phyloP scores from a whole-genome alignment of 129 eudicot genomes.

The Artemisia argyi region DNA sequence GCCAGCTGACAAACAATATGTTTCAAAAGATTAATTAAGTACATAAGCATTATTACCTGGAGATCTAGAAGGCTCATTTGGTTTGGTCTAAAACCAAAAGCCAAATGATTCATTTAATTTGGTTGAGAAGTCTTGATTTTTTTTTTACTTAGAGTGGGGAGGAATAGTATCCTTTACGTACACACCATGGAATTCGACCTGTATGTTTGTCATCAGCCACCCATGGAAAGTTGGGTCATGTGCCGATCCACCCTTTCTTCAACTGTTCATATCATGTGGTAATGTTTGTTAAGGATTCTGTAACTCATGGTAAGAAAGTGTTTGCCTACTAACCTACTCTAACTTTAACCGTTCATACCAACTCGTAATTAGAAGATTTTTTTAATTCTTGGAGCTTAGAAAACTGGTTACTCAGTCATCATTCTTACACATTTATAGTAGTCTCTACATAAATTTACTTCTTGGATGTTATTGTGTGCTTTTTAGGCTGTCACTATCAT shows the following conservation, averaged over 20 bases:
- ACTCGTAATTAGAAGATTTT: neutral
- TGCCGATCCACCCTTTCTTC: neutral
- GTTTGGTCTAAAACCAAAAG: neutral
- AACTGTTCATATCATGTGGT: slow-evolving; percentile 3
- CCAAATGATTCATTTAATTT: neutral
- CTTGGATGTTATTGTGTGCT: slow-evolving; percentile 8
- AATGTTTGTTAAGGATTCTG: neutral
- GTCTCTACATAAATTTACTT: slow-evolving; percentile 4
- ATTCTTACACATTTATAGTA: neutral
- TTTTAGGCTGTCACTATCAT: neutral
- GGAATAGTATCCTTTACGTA: neutral
- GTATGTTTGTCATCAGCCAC: neutral
- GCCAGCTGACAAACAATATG: no score
- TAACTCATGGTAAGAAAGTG: slow-evolving; percentile 14
- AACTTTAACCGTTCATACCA: neutral
- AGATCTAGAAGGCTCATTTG: slow-evolving; percentile 8
- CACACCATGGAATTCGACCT: neutral
- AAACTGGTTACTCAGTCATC: slow-evolving; percentile 10
- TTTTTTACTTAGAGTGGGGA: neutral
- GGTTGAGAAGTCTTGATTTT: neutral
- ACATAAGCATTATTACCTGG: neutral
- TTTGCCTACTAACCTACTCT: slow-evolving; percentile 6
- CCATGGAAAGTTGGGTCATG: neutral
- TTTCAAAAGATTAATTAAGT: no score
- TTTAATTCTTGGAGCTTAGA: slow-evolving; percentile 7